A percentile compares a stretch with the other conserved stretches of the same genome.
Evolutionary conservation across 1,139 yeast genomes (phyloP).

Genomic region (Suhomyces wounanorum): DNA sequence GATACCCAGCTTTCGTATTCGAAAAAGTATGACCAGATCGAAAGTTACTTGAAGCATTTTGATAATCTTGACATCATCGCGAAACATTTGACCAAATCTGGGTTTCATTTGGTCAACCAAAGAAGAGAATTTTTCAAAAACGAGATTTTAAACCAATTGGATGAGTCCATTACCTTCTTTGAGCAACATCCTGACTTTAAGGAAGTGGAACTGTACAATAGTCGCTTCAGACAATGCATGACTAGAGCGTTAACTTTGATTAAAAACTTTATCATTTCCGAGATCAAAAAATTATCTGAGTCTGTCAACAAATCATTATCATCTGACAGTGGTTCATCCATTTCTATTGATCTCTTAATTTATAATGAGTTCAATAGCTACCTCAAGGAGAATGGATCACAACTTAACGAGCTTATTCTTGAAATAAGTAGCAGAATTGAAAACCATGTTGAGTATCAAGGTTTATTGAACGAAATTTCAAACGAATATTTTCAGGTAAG

Average conservation of each 20-base stretch:
- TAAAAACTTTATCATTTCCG: conserved; percentile 62
- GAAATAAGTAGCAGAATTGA: conserved; percentile 55
- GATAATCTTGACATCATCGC: conserved; percentile 73
- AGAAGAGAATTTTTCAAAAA: conserved; percentile 20
- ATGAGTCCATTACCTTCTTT: conserved; percentile 47
- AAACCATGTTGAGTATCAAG: conserved; percentile 59
- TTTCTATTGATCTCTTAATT: conserved; percentile 29
- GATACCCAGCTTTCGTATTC: conserved; percentile 50
- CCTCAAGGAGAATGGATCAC: conserved; percentile 22
- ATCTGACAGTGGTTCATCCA: conserved; percentile 7
- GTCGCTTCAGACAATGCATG: conserved; percentile 81
- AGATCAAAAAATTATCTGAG: conserved; percentile 50
- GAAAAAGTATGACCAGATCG: conserved; percentile 50
- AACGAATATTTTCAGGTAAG: conserved; percentile 63
- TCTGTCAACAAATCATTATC: conserved; percentile 38
- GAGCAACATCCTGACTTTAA: conserved; percentile 51
- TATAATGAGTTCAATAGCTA: conserved; percentile 56
- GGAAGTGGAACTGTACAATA: conserved; percentile 69
- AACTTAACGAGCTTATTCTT: conserved; percentile 45
- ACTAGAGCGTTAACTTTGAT: conserved; percentile 79
- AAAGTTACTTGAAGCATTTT: conserved; percentile 57
- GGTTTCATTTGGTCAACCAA: conserved; percentile 65
- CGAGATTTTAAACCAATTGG: conserved; percentile 58
- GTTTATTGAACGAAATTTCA: conserved; percentile 67
- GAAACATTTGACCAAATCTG: conserved; percentile 61